These are phyloP conservation scores for Ascochyta clinopodiicola DNA, from an alignment of 2,329 filamentous ascomycete species.

Conservation along the genomic window DNA sequence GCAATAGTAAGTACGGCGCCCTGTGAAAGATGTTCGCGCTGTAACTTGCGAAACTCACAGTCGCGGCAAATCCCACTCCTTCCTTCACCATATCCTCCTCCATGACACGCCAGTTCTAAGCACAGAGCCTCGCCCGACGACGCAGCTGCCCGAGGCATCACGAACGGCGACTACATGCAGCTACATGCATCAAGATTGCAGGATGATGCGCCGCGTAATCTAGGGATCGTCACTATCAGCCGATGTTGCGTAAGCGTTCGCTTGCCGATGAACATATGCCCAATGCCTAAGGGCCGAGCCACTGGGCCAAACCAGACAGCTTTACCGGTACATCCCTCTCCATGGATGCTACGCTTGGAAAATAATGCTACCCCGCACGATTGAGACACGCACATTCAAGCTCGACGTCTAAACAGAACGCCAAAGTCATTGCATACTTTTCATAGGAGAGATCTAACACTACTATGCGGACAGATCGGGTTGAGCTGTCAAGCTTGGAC, in stretches of 20 bases:
- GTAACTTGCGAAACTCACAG: not conserved
- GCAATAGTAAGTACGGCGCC: not conserved
- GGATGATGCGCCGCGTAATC: not conserved
- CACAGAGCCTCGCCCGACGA: not conserved
- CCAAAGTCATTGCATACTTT: not conserved
- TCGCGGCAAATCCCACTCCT: not conserved
- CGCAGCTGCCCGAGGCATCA: not conserved
- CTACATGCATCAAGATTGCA: not conserved
- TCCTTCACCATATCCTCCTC: not conserved
- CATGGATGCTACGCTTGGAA: not conserved
- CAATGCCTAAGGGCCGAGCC: constrained; percentile 24
- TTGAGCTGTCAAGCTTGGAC: not conserved
- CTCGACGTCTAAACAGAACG: not conserved
- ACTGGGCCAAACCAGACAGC: constrained; percentile 5
- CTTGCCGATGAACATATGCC: constrained; percentile 13
- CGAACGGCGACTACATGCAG: not conserved
- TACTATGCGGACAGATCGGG: not conserved
- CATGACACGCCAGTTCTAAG: not conserved
- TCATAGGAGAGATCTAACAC: not conserved
- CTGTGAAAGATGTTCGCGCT: not conserved
- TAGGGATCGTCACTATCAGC: not conserved
- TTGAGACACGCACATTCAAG: not conserved
- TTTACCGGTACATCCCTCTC: not conserved
- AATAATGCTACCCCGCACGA: not conserved
- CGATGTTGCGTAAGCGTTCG: constrained; percentile 7